These are phyloP conservation scores for Lanmaoa pseudosensibilis DNA, from an alignment of 768 basidiomycete genomes.

Conservation along the genomic window DNA sequence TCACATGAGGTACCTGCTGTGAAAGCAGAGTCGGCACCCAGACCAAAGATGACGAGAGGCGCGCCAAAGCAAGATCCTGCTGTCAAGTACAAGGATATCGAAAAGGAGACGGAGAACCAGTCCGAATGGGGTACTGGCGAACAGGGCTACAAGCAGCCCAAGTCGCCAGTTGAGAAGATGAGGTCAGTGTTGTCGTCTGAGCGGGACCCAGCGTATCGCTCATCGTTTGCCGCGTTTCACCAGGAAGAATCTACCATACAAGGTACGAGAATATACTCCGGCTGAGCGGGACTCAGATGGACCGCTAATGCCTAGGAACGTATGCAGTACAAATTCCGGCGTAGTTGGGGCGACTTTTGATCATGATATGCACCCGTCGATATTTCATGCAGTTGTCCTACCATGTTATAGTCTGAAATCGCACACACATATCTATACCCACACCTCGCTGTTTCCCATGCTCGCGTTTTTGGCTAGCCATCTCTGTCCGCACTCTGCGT, in stretches of 20 bases:
- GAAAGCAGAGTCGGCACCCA: conserved; percentile 26
- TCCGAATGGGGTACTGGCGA: conserved; percentile 74
- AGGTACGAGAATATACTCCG: conserved; percentile 49
- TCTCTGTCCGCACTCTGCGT: not conserved
- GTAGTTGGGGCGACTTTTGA: conserved; percentile 87
- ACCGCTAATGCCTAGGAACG: conserved; percentile 54
- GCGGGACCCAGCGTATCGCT: not conserved
- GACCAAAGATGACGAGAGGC: conserved; percentile 55
- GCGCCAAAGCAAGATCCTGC: conserved; percentile 68
- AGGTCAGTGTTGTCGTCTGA: conserved; percentile 43
- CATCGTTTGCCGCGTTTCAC: not conserved
- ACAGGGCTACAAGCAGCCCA: conserved; percentile 71
- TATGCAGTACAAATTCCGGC: conserved; percentile 87
- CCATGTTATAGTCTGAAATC: conserved; percentile 13
- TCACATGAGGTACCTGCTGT: conserved; percentile 47
- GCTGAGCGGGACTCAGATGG: conserved; percentile 23
- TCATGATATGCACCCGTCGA: conserved; percentile 3
- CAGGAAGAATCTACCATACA: conserved; percentile 84
- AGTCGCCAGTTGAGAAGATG: conserved; percentile 72
- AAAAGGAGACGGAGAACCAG: conserved; percentile 50
- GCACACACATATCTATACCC: conserved; percentile 29
- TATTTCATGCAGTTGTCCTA: conserved; percentile 6
- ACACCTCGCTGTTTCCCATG: conserved; percentile 9
- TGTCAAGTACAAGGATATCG: conserved; percentile 57
- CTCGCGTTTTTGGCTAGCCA: conserved; percentile 1